A percentile compares a stretch with the other conserved stretches of the same genome.
phyloP scores from a whole-genome alignment of 192 early-diverging fungal genomes.

The Diversispora epigaea region DNA sequence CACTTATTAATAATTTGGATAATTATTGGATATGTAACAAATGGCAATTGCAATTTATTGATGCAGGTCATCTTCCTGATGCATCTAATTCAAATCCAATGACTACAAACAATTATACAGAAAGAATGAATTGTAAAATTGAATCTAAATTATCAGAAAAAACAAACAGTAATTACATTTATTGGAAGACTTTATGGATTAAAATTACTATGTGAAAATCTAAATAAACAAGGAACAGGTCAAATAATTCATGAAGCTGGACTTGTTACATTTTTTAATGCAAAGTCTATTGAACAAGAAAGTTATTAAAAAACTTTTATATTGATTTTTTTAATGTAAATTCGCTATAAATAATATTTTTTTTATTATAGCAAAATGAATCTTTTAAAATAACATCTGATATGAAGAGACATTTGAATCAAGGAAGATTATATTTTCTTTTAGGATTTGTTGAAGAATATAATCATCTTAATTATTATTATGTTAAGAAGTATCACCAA shows the following conservation, averaged over 20 bases:
- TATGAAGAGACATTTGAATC: slow-evolving; percentile 4
- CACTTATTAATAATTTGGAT: not conserved
- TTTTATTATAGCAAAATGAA: slow-evolving; percentile 8
- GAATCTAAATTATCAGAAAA: slow-evolving; percentile 4
- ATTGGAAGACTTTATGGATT: slow-evolving; percentile 1
- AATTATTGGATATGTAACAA: not conserved
- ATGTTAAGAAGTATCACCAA: slow-evolving; percentile 1
- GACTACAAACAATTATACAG: slow-evolving; percentile 13
- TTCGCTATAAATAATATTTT: not conserved
- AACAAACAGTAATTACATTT: slow-evolving; percentile 7
- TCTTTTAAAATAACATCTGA: not conserved
- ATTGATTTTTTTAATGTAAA: not conserved
- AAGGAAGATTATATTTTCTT: slow-evolving; percentile 5
- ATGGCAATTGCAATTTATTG: slow-evolving; percentile 7
- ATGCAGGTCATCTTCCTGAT: not conserved
- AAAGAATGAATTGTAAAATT: slow-evolving; percentile 5
- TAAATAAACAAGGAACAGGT: too few species aligned
- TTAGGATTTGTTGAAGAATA: slow-evolving; percentile 5
- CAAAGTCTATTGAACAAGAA: slow-evolving; percentile 3
- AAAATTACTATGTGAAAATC: slow-evolving; percentile 15
- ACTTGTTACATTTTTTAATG: too few species aligned
- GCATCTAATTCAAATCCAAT: not conserved
- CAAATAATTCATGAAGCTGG: too few species aligned
- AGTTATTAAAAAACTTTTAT: not conserved
- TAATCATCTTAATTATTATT: slow-evolving; percentile 1